phyloP scores from a whole-genome alignment of 2,329 filamentous ascomycete genomes.

The Cytospora mali region DNA sequence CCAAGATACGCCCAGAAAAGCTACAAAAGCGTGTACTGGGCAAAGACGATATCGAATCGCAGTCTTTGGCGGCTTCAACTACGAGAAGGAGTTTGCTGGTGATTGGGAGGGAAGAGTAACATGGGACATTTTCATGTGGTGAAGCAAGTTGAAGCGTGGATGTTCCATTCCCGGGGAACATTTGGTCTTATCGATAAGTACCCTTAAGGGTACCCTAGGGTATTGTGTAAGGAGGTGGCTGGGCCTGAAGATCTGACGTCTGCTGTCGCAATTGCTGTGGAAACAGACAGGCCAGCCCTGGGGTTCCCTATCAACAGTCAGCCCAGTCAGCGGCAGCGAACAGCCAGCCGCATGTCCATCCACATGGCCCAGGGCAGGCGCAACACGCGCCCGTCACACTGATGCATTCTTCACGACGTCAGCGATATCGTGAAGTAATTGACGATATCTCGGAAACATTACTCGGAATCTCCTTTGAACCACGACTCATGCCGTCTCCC shows the following conservation, averaged over 20 bases:
- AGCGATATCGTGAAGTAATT: slow-evolving; percentile 33
- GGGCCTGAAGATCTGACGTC: not conserved
- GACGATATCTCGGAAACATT: slow-evolving; percentile 38
- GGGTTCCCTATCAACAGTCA: not conserved
- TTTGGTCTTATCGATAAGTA: not conserved
- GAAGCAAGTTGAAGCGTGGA: too few relatives aligned
- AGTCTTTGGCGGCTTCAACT: not conserved
- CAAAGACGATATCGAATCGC: not conserved
- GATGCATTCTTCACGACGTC: slow-evolving; percentile 35
- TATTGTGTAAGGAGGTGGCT: too few relatives aligned
- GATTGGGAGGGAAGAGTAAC: too few relatives aligned
- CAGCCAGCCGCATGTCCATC: not conserved
- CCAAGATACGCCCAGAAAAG: not conserved
- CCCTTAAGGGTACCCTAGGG: too few relatives aligned
- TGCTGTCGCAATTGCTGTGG: not conserved
- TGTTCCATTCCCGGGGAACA: too few relatives aligned
- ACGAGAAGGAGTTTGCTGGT: not conserved
- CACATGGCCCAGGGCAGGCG: slow-evolving; percentile 11
- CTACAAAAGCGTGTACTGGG: not conserved
- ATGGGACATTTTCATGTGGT: too few relatives aligned
- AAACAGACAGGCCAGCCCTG: not conserved
- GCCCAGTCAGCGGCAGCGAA: not conserved
- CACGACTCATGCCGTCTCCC: slow-evolving; percentile 49
- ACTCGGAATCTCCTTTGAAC: slow-evolving; percentile 44
- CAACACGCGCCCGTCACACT: slow-evolving; percentile 20